Conservation (phyloP, 2,329 filamentous ascomycete species). For the Cordyceps tenuipes region DNA sequence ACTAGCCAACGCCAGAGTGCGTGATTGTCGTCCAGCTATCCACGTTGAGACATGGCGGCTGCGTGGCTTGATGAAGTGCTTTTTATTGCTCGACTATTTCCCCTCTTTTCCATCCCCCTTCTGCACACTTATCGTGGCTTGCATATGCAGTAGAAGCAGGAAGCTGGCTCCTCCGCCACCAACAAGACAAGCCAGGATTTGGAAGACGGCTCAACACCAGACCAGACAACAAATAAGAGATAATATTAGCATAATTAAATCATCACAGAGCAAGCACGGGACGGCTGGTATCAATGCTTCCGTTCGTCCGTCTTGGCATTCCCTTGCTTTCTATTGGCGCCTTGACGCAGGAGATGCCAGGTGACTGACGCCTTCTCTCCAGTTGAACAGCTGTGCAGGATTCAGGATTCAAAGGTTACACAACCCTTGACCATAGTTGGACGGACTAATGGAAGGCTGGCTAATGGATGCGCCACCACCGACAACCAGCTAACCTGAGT, state of each 20-base stretch:
- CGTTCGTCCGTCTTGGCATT: background rate
- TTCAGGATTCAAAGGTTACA: background rate
- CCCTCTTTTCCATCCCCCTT: background rate
- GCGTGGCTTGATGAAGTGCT: background rate
- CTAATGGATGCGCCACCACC: background rate
- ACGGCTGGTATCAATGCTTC: background rate
- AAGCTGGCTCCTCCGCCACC: background rate
- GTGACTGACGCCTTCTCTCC: background rate
- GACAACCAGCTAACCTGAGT: background rate
- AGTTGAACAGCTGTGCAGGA: background rate
- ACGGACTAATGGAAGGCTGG: background rate
- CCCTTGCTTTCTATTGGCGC: background rate
- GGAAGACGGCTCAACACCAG: too few relatives aligned
- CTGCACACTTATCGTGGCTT: background rate
- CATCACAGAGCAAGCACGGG: background rate
- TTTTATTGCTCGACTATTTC: background rate
- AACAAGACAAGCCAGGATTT: background rate
- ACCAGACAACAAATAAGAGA: background rate
- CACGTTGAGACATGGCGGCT: background rate
- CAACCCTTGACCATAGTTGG: background rate
- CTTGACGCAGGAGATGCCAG: background rate
- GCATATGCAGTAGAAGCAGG: too few relatives aligned
- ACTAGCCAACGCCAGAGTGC: background rate
- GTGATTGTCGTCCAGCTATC: background rate
- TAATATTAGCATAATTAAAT: background rate